Conservation (phyloP, 2,329 filamentous ascomycete genomes). For the Orbilia ellipsospora region DNA sequence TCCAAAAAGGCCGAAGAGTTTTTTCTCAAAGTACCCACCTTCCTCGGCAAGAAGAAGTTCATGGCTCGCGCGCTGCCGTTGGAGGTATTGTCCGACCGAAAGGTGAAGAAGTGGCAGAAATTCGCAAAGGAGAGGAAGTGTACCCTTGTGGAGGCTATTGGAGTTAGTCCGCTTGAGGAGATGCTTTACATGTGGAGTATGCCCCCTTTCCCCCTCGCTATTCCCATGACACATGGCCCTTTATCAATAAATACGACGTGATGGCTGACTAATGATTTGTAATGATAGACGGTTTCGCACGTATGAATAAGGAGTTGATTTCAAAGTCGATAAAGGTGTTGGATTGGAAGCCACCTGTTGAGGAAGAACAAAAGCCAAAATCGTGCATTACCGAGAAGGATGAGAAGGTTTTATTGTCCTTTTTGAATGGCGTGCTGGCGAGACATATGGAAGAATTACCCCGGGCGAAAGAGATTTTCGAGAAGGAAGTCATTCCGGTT, state of each 20-base stretch:
- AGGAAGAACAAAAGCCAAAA: slow-evolving; percentile 67
- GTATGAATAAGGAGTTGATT: slow-evolving; percentile 76
- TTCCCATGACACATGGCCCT: no score
- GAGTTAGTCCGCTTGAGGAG: slow-evolving; percentile 82
- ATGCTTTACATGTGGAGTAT: slow-evolving; percentile 90
- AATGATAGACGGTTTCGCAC: slow-evolving; percentile 74
- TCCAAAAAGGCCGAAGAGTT: slow-evolving; percentile 71
- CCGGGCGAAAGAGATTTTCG: slow-evolving; percentile 74
- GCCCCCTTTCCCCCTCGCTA: slow-evolving; percentile 3
- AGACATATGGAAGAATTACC: slow-evolving; percentile 72
- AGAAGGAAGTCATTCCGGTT: slow-evolving; percentile 70
- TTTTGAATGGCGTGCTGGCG: slow-evolving; percentile 75
- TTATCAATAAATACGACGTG: background rate
- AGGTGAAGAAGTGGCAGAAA: slow-evolving; percentile 87
- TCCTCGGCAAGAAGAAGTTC: slow-evolving; percentile 86
- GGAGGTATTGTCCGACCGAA: slow-evolving; percentile 84
- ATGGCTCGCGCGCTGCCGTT: slow-evolving; percentile 91
- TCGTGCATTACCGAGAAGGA: slow-evolving; percentile 66
- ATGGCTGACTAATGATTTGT: no score
- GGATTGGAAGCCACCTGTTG: slow-evolving; percentile 68
- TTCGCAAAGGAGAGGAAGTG: slow-evolving; percentile 75
- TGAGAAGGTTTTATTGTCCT: slow-evolving; percentile 72
- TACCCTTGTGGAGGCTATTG: slow-evolving; percentile 81
- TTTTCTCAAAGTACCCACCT: slow-evolving; percentile 75
- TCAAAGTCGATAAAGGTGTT: slow-evolving; percentile 73